Percentiles rank a stretch among this genome's conserved stretches.
These are phyloP conservation scores for Babesia sp. DNA, from an alignment of 169 alveolate genomes.

Conservation along the genomic window DNA sequence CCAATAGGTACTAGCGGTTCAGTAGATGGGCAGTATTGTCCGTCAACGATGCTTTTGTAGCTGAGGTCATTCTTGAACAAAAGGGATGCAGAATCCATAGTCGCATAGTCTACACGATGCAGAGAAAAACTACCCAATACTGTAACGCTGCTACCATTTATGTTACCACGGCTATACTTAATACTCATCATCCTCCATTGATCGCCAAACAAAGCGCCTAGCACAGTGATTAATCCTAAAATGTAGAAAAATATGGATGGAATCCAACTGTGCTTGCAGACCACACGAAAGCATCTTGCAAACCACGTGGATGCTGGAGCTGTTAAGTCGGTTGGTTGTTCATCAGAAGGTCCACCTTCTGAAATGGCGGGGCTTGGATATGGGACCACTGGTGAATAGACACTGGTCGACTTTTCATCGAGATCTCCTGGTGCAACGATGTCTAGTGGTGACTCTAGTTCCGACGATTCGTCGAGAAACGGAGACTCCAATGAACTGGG, in stretches of 20 bases:
- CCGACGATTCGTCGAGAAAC: no score
- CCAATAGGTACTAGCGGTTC: not conserved
- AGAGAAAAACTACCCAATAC: constrained; percentile 1
- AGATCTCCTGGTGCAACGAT: not conserved
- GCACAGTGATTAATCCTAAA: not conserved
- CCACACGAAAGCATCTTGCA: not conserved
- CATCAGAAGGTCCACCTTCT: not conserved
- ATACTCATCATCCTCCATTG: not conserved
- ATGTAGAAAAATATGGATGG: not conserved
- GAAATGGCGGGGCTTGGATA: not conserved
- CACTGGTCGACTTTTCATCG: not conserved
- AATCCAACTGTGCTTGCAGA: not conserved
- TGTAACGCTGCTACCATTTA: not conserved
- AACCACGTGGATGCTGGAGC: not conserved
- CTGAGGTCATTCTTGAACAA: not conserved
- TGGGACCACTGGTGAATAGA: not conserved
- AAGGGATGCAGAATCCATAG: not conserved
- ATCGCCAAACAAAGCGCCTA: not conserved
- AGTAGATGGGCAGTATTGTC: not conserved
- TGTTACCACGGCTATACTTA: not conserved
- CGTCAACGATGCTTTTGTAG: not conserved
- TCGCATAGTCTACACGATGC: not conserved
- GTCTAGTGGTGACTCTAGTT: no score
- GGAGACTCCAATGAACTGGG: no score
- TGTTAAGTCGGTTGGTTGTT: not conserved